Conservation (phyloP, 2,329 filamentous ascomycete genomes). For the Annulohypoxylon truncatum region DNA sequence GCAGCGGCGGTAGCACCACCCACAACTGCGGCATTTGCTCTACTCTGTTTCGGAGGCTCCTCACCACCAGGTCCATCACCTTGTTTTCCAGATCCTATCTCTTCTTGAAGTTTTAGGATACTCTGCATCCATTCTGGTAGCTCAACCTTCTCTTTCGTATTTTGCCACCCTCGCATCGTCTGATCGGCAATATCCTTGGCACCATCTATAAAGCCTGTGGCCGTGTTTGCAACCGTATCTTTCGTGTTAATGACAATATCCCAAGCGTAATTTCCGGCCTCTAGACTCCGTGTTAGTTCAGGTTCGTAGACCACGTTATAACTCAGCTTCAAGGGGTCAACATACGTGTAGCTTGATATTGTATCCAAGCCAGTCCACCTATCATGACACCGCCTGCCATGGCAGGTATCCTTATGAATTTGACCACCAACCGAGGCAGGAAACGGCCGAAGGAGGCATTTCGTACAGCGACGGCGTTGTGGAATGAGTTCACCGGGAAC, state of each 20-base stretch:
- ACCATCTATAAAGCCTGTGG: slow-evolving; percentile 75
- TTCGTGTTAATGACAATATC: slow-evolving; percentile 80
- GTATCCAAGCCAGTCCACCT: slow-evolving; percentile 88
- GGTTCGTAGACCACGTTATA: neutral
- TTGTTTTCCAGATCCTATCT: slow-evolving; percentile 61
- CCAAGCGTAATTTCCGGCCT: slow-evolving; percentile 64
- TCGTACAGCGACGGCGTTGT: slow-evolving; percentile 76
- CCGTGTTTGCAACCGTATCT: slow-evolving; percentile 76
- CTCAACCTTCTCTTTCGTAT: slow-evolving; percentile 81
- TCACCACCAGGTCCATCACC: slow-evolving; percentile 62
- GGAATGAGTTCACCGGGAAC: slow-evolving; percentile 85
- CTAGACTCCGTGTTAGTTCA: slow-evolving; percentile 45
- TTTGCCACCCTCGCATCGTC: slow-evolving; percentile 83
- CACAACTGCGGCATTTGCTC: slow-evolving; percentile 69
- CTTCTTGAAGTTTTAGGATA: slow-evolving; percentile 72
- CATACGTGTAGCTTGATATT: slow-evolving; percentile 93
- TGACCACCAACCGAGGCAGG: slow-evolving; percentile 89
- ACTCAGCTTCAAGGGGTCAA: slow-evolving; percentile 42
- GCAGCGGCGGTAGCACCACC: slow-evolving; percentile 79
- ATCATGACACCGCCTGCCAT: slow-evolving; percentile 91
- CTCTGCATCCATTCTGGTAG: slow-evolving; percentile 82
- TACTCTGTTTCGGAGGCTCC: slow-evolving; percentile 70
- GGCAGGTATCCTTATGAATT: slow-evolving; percentile 87
- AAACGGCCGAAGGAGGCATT: slow-evolving; percentile 74
- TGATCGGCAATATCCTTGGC: slow-evolving; percentile 82